Base-by-base conservation (phyloP, 1,139 yeast genomes). In the Blastobotrys aristatus region DNA sequence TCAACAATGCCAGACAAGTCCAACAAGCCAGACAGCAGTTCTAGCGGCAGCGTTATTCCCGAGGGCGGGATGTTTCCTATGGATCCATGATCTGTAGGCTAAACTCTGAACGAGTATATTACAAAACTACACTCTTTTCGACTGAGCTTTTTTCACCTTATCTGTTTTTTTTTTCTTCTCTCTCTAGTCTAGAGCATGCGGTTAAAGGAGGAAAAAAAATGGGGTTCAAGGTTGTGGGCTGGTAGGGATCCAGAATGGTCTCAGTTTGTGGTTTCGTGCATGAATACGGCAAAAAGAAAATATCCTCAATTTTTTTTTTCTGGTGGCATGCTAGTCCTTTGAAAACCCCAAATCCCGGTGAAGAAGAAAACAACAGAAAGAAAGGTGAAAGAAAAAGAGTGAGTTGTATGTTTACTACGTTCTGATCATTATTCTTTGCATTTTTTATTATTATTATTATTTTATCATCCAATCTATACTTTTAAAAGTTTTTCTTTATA, bases 41-140 rank as follows among this genome's bases (percentile, higher is more conserved):
- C 16, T 22, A 8, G n/a, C 21, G 17, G 33, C 20, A 29, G 22
- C 22, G 30, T 26, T 17, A 43, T 37, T n/a, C 45, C 45, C 17
- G 45, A 42, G 4, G 45, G 45, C 11, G 45, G 40, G 2, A 35
- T 42, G 18, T 42, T 42, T 27, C 45, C 45, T 16, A 42, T 42
- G 45, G 45, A 42, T 35, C 45, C 34, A 24, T 24, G 27, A 24
- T 24, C 10, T n/a, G n/a, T n/a, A n/a, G n/a, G n/a, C n/a, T n/a
- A n/a, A n/a, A n/a, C n/a, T n/a, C n/a, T n/a, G n/a, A n/a, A n/a
- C n/a, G n/a, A n/a, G n/a, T n/a, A n/a, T n/a, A n/a, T n/a, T n/a
- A n/a, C n/a, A n/a, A n/a, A n/a, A n/a, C n/a, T n/a, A n/a, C n/a
- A n/a, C n/a, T n/a, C n/a, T n/a, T n/a, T n/a, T n/a, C n/a, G n/a